Conservation (phyloP, 257 asterid genomes). For the Euphrasia confusa region DNA sequence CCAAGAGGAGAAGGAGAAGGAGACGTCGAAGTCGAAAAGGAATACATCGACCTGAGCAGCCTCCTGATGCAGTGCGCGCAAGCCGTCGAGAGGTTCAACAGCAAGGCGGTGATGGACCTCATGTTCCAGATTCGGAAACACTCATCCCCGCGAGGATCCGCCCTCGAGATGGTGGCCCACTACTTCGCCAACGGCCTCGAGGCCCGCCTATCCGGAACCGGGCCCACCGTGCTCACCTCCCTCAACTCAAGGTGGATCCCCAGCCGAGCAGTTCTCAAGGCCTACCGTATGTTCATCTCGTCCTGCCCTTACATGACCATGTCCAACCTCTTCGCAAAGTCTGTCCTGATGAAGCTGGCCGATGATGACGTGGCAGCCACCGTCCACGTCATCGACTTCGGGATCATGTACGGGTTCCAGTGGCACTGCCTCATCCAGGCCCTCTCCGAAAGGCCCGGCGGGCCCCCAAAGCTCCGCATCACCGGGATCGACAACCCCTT, state of each 20-base stretch:
- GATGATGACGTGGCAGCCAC: slow-evolving; percentile 14
- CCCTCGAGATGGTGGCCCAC: slow-evolving; percentile 40
- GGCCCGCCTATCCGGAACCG: slow-evolving; percentile 45
- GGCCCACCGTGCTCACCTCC: slow-evolving; percentile 23
- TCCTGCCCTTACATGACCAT: slow-evolving; percentile 44
- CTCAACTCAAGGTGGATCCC: slow-evolving; percentile 26
- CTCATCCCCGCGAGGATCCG: slow-evolving; percentile 44
- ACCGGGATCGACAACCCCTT: slow-evolving; percentile 58
- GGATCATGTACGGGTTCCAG: slow-evolving; percentile 47
- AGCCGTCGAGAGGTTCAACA: slow-evolving; percentile 36
- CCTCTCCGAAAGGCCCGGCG: slow-evolving; percentile 35
- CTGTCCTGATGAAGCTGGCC: slow-evolving; percentile 34
- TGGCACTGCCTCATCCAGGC: slow-evolving; percentile 51
- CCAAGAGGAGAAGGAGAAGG: background rate
- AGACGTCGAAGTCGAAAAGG: slow-evolving; percentile 23
- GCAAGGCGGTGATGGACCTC: slow-evolving; percentile 25
- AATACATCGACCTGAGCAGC: slow-evolving; percentile 35
- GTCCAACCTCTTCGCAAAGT: slow-evolving; percentile 41
- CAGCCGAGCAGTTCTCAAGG: slow-evolving; percentile 34
- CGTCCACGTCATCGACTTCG: slow-evolving; percentile 44
- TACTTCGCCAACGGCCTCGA: slow-evolving; percentile 50
- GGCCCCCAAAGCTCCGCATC: slow-evolving; percentile 51
- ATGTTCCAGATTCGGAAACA: slow-evolving; percentile 33
- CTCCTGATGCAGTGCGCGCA: slow-evolving; percentile 46
- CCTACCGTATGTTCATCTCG: slow-evolving; percentile 36